Evolutionary conservation across 257 asterid genomes (phyloP).

Genomic region (Solanum sejunctum): DNA sequence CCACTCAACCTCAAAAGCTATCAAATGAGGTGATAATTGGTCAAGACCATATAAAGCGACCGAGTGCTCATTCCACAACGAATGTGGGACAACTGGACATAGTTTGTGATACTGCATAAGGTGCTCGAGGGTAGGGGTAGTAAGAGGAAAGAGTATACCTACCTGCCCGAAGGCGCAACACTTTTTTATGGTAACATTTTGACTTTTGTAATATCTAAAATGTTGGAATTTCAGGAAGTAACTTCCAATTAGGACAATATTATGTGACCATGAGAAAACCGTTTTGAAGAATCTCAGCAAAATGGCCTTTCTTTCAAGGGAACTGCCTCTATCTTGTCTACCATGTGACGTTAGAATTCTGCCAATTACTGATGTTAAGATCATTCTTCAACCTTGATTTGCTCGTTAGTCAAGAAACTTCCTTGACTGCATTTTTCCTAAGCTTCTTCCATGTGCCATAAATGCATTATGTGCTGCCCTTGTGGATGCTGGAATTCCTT

Average conservation of each 20-base stretch:
- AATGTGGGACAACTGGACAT: neutral
- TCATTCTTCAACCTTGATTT: neutral
- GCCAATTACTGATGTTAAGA: neutral
- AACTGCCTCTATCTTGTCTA: neutral
- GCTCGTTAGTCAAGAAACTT: conserved; percentile 1
- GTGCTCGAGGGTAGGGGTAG: neutral
- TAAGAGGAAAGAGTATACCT: neutral
- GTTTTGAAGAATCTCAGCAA: neutral
- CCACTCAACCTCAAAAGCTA: neutral
- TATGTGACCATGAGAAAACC: neutral
- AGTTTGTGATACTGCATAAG: neutral
- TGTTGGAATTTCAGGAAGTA: neutral
- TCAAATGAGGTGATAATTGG: neutral
- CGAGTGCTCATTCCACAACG: neutral
- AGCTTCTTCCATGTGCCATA: conserved; percentile 95
- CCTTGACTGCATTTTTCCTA: conserved; percentile 42
- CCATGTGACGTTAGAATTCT: neutral
- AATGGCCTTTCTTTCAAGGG: neutral
- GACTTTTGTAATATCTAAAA: neutral
- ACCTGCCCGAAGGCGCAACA: neutral
- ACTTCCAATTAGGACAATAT: neutral
- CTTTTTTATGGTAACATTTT: neutral
- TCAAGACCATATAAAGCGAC: neutral
- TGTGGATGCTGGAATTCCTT: conserved; percentile 82
- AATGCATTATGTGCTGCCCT: conserved; percentile 96